Evolutionary conservation across 208 protist species (phyloP).

Genomic region (Crithidia mellificae): DNA sequence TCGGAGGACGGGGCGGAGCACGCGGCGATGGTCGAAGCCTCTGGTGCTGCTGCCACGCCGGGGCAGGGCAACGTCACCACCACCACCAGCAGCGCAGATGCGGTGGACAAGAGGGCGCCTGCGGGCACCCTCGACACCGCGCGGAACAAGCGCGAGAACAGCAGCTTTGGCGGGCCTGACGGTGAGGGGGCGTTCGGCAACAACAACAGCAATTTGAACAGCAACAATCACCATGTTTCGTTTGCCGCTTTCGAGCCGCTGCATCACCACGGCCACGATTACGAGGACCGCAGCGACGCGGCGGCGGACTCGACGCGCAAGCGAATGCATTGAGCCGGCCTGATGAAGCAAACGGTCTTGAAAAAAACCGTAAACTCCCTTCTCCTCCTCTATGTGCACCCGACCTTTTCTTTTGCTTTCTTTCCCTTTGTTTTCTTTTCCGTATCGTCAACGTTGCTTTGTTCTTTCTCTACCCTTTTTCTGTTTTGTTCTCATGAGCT

Average conservation of each 20-base stretch:
- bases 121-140: not conserved
- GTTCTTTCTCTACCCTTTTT: not conserved
- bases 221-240: conserved; percentile 8
- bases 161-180: not conserved
- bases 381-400: not conserved
- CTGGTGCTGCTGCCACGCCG: too few species aligned
- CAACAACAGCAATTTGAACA: too few species aligned
- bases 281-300: too few species aligned
- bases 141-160: not conserved
- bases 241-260: conserved; percentile 15
- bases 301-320: not conserved
- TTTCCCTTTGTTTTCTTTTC: conserved; percentile 19
- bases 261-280: not conserved
- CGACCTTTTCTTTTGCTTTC: conserved; percentile 16
- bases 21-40: too few species aligned
- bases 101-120: not conserved
- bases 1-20: not conserved
- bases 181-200: too few species aligned
- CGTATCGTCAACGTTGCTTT: not conserved
- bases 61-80: too few species aligned
- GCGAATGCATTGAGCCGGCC: not conserved
- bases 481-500: not conserved
- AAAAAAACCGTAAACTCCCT: too few species aligned
- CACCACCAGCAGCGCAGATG: not conserved
- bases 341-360: too few species aligned